phyloP scores from a whole-genome alignment of 257 asterid species.

The Perilla frutescens region DNA sequence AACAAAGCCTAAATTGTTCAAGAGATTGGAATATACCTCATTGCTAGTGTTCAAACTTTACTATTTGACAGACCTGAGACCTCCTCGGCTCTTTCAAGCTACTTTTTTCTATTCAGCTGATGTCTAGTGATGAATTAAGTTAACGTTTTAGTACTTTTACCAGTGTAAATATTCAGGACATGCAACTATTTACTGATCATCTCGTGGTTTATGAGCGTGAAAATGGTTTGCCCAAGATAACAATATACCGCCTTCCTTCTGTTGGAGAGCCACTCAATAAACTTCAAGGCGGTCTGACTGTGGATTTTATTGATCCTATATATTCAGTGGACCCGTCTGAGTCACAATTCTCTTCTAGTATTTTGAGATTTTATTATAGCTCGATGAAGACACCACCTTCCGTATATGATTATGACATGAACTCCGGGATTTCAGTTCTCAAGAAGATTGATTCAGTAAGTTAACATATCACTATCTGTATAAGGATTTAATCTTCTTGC shows the following conservation, averaged over 20 bases:
- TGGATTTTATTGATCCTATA: conserved; percentile 78
- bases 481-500: conserved; percentile 19
- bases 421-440: conserved; percentile 76
- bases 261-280: conserved; percentile 69
- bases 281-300: conserved; percentile 71
- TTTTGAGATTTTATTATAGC: conserved; percentile 75
- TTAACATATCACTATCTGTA: conserved; percentile 24
- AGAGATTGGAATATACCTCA: conserved; percentile 7
- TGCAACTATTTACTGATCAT: conserved; percentile 75
- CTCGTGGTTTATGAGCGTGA: conserved; percentile 88
- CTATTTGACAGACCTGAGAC: conserved; percentile 1
- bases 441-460: conserved; percentile 87
- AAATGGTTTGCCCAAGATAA: conserved; percentile 76
- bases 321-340: conserved; percentile 67
- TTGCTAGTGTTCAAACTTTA: conserved; percentile 16
- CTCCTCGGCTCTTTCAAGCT: not conserved
- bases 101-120: conserved; percentile 19
- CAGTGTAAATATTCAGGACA: conserved; percentile 85
- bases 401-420: conserved; percentile 91
- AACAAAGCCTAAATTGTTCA: conserved; percentile 13
- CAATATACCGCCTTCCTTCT: conserved; percentile 69
- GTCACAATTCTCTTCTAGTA: conserved; percentile 76
- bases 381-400: conserved; percentile 90
- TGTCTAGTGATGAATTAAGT: conserved; percentile 30
- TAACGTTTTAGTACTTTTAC: conserved; percentile 40